Conservation (phyloP, 2,329 filamentous ascomycete species). For the Aspergillus melleus region DNA sequence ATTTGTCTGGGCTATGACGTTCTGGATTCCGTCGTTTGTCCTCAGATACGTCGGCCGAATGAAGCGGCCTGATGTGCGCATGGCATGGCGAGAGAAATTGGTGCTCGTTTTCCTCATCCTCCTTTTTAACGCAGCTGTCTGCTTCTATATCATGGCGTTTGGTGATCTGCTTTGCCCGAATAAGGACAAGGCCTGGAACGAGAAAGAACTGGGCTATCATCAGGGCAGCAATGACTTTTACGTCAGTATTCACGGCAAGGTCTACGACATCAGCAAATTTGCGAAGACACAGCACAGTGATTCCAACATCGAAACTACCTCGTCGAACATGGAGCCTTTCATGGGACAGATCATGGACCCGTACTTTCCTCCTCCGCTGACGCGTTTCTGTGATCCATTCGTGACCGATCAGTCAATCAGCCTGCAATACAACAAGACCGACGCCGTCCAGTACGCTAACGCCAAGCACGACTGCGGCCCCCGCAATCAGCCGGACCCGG, state of each 20-base stretch:
- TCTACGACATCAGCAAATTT: slow-evolving; percentile 91
- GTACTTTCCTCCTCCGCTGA: slow-evolving; percentile 83
- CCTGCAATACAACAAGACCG: slow-evolving; percentile 61
- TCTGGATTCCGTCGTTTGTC: slow-evolving; percentile 87
- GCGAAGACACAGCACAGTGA: slow-evolving; percentile 85
- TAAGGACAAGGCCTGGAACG: slow-evolving; percentile 83
- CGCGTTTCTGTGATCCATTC: slow-evolving; percentile 70
- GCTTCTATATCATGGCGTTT: slow-evolving; percentile 92
- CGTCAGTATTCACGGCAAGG: slow-evolving; percentile 81
- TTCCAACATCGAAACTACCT: slow-evolving; percentile 58
- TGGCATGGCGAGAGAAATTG: slow-evolving; percentile 96
- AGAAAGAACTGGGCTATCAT: slow-evolving; percentile 68
- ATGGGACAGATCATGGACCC: slow-evolving; percentile 75
- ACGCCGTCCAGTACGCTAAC: slow-evolving; percentile 54
- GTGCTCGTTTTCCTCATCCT: slow-evolving; percentile 79
- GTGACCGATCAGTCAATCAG: slow-evolving; percentile 58
- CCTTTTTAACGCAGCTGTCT: slow-evolving; percentile 74
- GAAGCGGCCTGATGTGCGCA: slow-evolving; percentile 93
- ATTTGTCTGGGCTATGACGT: slow-evolving; percentile 83
- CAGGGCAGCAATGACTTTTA: slow-evolving; percentile 74
- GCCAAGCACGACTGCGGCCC: slow-evolving; percentile 72
- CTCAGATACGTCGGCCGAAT: slow-evolving; percentile 85
- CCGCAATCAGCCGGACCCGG: slow-evolving; percentile 54
- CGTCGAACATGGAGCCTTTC: slow-evolving; percentile 70
- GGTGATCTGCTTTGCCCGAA: slow-evolving; percentile 86